These are phyloP conservation scores for Hibiscus trionum DNA, from an alignment of 345 rosid species.

Conservation along the genomic window DNA sequence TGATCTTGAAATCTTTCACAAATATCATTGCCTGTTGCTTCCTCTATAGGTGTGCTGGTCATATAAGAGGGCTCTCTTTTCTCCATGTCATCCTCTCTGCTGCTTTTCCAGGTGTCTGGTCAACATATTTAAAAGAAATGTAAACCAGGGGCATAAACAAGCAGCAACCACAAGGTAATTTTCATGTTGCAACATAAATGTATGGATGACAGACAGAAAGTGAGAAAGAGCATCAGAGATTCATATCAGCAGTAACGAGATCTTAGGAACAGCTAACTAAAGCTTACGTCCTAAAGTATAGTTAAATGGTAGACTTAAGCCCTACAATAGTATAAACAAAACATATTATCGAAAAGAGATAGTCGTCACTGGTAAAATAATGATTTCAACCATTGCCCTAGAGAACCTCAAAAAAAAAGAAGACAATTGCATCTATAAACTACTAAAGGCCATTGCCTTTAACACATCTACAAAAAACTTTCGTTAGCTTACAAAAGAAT, in stretches of 20 bases:
- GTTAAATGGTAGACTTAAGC: no score
- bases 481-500: not conserved
- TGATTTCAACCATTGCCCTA: no score
- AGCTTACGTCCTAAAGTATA: not conserved
- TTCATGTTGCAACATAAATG: not conserved
- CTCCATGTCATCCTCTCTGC: constrained; percentile 22
- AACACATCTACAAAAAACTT: not conserved
- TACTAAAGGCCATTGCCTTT: not conserved
- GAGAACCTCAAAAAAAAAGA: no score
- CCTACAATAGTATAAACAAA: no score
- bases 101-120: constrained; percentile 25
- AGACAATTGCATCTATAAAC: no score
- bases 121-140: constrained; percentile 8
- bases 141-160: constrained; percentile 10
- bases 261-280: constrained; percentile 16
- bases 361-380: no score
- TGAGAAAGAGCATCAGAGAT: no score
- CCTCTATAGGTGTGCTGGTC: constrained; percentile 14
- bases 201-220: no score
- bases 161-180: not conserved
- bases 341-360: no score
- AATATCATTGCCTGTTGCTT: constrained; percentile 25
- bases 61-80: constrained; percentile 29
- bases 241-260: constrained; percentile 8
- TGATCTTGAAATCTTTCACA: constrained; percentile 36